These are phyloP conservation scores for Irpex lacteus DNA, from an alignment of 1,284 basidiomycete genomes.

Conservation along the genomic window DNA sequence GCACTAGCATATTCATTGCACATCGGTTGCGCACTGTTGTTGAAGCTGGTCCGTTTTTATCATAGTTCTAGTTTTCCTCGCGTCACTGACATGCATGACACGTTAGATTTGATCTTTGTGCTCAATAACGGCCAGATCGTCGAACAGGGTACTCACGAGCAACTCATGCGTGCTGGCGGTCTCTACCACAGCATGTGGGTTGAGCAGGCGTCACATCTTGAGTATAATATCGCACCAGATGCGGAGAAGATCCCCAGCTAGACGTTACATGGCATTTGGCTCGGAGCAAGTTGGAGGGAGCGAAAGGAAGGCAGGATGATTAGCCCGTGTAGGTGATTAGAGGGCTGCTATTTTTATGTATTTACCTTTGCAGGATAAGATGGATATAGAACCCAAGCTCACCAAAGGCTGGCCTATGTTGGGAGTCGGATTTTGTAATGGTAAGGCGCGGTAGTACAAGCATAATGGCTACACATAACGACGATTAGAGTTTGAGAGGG, in stretches of 20 bases:
- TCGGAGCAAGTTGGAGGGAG: background rate
- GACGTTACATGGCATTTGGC: background rate
- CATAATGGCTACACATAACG: no score
- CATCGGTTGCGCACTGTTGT: constrained; percentile 90
- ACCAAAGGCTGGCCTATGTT: no score
- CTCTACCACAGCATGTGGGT: constrained; percentile 88
- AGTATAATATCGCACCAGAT: constrained; percentile 4
- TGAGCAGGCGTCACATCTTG: constrained; percentile 55
- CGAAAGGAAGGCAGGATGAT: background rate
- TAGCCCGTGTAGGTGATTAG: no score
- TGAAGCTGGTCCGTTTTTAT: no score
- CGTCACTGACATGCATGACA: constrained; percentile 9
- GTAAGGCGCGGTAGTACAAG: no score
- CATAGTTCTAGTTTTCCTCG: no score
- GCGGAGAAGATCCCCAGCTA: background rate
- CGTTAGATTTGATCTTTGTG: constrained; percentile 85
- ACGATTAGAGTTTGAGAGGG: no score
- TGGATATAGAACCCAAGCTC: no score
- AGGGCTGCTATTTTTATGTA: no score
- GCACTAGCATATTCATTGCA: constrained; percentile 95
- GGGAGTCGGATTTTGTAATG: no score
- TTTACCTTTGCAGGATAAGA: no score
- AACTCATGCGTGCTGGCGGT: constrained; percentile 69
- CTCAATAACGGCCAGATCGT: constrained; percentile 82
- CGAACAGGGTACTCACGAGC: constrained; percentile 91